phyloP scores from a whole-genome alignment of 805 yeast species.

The Candida vaughaniae region DNA sequence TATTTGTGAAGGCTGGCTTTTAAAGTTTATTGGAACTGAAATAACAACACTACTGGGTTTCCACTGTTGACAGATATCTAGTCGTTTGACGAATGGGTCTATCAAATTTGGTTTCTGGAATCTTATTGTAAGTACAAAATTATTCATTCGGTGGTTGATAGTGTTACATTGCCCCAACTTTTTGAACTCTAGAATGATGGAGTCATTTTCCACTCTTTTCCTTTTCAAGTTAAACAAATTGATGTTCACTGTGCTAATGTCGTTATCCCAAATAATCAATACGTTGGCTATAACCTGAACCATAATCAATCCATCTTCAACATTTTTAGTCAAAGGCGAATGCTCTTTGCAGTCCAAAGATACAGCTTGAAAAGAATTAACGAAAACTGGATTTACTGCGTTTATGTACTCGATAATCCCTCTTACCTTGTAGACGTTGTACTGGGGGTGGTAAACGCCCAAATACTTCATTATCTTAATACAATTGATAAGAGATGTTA shows the following conservation, averaged over 20 bases:
- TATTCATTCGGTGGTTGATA: constrained; percentile 8
- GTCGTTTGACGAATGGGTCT: constrained; percentile 3
- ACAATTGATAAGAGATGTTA: constrained; percentile 9
- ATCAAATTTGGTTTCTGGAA: constrained; percentile 4
- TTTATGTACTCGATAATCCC: constrained; percentile 1
- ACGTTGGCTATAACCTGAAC: constrained; percentile 9
- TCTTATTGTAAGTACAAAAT: constrained; percentile 4
- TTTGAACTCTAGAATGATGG: constrained; percentile 5
- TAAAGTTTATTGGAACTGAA: constrained; percentile 27
- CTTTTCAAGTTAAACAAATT: constrained; percentile 7
- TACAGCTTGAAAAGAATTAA: constrained; percentile 1
- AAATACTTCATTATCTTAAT: constrained; percentile 2
- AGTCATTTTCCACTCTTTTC: neutral
- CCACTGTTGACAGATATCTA: constrained; percentile 1
- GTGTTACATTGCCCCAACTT: constrained; percentile 10
- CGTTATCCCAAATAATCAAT: constrained; percentile 9
- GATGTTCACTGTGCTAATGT: constrained; percentile 1
- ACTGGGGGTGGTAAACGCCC: neutral
- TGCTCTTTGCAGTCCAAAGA: neutral
- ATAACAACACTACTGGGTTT: neutral
- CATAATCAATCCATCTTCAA: constrained; percentile 7
- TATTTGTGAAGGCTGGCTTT: too few species aligned
- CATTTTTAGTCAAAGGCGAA: constrained; percentile 1
- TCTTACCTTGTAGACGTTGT: neutral
- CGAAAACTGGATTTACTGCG: neutral